Evolutionary conservation across 2,329 filamentous ascomycete genomes (phyloP), one percentile per base, ranked within the genome.

Genomic region (Aspergillus bombycis): DNA sequence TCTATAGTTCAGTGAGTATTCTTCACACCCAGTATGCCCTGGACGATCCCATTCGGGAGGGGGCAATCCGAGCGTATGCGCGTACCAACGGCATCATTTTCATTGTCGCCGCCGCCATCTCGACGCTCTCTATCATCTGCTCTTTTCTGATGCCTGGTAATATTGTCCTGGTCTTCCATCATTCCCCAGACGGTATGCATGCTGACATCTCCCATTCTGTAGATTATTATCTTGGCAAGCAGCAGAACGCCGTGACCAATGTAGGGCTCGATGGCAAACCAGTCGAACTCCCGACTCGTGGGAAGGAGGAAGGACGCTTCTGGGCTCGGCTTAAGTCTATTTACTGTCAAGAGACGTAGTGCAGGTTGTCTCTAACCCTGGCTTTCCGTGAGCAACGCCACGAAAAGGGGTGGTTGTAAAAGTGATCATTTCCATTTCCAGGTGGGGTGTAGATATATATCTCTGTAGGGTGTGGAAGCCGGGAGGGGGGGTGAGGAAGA

Each of bases 301-400:
- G 8, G 7, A 10, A 41, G 38, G 0, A n/a, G 3, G 19, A 10
- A 10, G 0, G 0, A 10, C 4, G 38, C 1, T 10, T 41, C 0
- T n/a, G 19, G 38, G 16, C 19, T 41, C 38, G 38, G 19, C 8
- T 41, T 3, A 41, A n/a, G 8, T 10, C 9, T 9, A n/a, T 3
- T 4, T 41, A 19, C 9, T 9, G 2, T 1, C 0, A 19, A 7
- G 19, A 41, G 38, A n/a, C 38, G 7, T 41, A 41, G 16, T 10
- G 9, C n/a, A n/a, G 3, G 8, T 41, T 2, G 8, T 1, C 38
- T 38, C 16, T 14, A 1, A 1, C 14, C 9, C 16, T 16, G 36
- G 36, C 36, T 19, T 6, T 19, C 36, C 19, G 14, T 1, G 14
- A n/a, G n/a, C n/a, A n/a, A n/a, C n/a, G n/a, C n/a, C n/a, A 3